phyloP scores from a whole-genome alignment of 805 yeast species.

The Grigorovia humatica region DNA sequence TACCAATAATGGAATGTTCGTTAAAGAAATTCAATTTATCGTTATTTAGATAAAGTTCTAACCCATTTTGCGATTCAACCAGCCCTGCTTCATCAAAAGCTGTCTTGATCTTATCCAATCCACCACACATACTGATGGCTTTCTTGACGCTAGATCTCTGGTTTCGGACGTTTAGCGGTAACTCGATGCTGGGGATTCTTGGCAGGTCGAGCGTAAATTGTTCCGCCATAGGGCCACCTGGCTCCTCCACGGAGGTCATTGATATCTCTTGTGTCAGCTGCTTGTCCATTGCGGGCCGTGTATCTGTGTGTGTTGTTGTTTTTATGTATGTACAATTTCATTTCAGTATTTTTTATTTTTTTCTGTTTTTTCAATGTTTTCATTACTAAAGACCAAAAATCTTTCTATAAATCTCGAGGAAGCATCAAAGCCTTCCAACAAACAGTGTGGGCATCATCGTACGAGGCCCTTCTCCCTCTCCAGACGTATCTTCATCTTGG shows the following conservation, averaged over 20 bases:
- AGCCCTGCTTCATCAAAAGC: slow-evolving; percentile 24
- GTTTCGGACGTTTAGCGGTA: slow-evolving; percentile 55
- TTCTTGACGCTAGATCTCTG: slow-evolving; percentile 37
- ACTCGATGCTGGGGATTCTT: slow-evolving; percentile 62
- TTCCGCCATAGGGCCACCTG: slow-evolving; percentile 31
- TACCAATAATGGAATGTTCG: slow-evolving; percentile 57
- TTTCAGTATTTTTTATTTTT: too few relatives aligned
- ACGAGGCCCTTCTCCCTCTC: slow-evolving; percentile 26
- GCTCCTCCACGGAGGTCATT: neutral
- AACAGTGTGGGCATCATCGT: neutral
- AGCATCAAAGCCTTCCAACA: too few relatives aligned
- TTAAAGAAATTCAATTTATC: slow-evolving; percentile 27
- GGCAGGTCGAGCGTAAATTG: slow-evolving; percentile 63
- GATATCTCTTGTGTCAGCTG: neutral
- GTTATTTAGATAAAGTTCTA: slow-evolving; percentile 29
- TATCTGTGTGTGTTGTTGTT: neutral
- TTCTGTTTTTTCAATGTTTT: too few relatives aligned
- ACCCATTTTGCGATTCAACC: slow-evolving; percentile 17
- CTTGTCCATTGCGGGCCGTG: neutral
- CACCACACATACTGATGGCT: slow-evolving; percentile 67
- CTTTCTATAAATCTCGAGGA: too few relatives aligned
- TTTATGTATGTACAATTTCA: too few relatives aligned
- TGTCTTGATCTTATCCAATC: slow-evolving; percentile 31
- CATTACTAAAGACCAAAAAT: too few relatives aligned
- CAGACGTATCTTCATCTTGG: slow-evolving; percentile 36